Percentiles rank a stretch among this genome's conserved stretches.
phyloP scores from a whole-genome alignment of 345 rosid species.

The Rhizophora apiculata region DNA sequence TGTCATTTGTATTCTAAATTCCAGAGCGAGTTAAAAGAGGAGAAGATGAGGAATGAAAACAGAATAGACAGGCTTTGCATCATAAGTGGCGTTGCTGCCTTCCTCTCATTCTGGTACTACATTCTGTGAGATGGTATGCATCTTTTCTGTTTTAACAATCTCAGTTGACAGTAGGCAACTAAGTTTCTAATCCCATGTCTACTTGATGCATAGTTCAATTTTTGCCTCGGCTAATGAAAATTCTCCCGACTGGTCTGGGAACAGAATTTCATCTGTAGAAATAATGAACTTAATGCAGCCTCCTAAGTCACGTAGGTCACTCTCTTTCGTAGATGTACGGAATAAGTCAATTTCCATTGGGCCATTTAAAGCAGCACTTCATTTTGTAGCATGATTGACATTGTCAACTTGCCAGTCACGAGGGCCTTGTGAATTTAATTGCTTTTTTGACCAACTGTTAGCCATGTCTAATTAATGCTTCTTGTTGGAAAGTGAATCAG shows the following conservation, averaged over 20 bases:
- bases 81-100: conserved; percentile 59
- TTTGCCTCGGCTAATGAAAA: conserved; percentile 28
- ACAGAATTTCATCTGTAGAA: background rate
- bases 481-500: background rate
- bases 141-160: background rate
- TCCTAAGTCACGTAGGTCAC: background rate
- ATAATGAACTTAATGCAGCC: background rate
- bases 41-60: conserved; percentile 69
- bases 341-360: background rate
- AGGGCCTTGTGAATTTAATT: conserved; percentile 3
- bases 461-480: background rate
- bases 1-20: conserved; percentile 64
- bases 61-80: conserved; percentile 62
- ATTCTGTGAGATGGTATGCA: conserved; percentile 37
- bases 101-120: conserved; percentile 55
- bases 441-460: background rate
- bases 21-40: conserved; percentile 62
- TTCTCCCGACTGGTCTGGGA: background rate
- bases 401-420: background rate
- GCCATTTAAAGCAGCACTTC: background rate
- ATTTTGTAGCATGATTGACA: background rate
- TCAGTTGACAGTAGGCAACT: conserved; percentile 19
- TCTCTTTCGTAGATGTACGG: background rate
- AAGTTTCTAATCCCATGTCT: conserved; percentile 3
- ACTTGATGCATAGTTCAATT: conserved; percentile 33